These are phyloP conservation scores for Coleophoma crateriformis DNA, from an alignment of 2,329 filamentous ascomycete genomes.

Conservation along the genomic window DNA sequence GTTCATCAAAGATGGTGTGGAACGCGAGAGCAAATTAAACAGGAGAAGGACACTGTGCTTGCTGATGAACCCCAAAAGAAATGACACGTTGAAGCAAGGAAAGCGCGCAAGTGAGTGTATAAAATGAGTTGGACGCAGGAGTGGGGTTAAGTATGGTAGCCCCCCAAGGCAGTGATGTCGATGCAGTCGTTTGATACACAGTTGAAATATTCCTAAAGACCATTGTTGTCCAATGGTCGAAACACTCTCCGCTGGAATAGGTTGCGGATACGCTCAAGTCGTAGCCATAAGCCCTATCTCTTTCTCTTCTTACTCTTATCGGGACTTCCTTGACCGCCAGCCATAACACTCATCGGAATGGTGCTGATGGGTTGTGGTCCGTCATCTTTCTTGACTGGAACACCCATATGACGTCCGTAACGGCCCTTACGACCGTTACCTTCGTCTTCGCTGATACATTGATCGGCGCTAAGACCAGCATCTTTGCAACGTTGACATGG, in stretches of 20 bases:
- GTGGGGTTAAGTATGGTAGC: no score
- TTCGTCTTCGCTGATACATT: constrained; percentile 96
- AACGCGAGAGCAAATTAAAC: not conserved
- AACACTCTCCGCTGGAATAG: no score
- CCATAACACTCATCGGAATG: constrained; percentile 23
- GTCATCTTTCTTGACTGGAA: constrained; percentile 56
- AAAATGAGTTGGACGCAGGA: not conserved
- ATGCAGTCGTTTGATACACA: no score
- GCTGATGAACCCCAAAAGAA: not conserved
- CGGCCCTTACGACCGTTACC: constrained; percentile 94
- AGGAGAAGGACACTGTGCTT: no score
- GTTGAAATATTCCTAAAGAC: no score
- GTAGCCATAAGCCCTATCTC: constrained; percentile 32
- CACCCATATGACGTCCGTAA: constrained; percentile 70
- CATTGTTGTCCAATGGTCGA: no score
- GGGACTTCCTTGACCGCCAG: constrained; percentile 26
- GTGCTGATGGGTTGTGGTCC: constrained; percentile 26
- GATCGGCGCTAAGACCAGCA: constrained; percentile 86
- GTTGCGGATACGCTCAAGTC: no score
- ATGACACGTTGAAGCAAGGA: not conserved
- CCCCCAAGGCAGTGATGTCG: no score
- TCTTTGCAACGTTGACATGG: constrained; percentile 95
- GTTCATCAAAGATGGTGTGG: not conserved
- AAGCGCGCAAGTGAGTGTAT: not conserved
- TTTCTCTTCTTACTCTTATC: constrained; percentile 69